A percentile compares a stretch with the other conserved stretches of the same genome.
phyloP scores from a whole-genome alignment of 2,329 filamentous ascomycete species.

The Sphaerulina vaccinii region DNA sequence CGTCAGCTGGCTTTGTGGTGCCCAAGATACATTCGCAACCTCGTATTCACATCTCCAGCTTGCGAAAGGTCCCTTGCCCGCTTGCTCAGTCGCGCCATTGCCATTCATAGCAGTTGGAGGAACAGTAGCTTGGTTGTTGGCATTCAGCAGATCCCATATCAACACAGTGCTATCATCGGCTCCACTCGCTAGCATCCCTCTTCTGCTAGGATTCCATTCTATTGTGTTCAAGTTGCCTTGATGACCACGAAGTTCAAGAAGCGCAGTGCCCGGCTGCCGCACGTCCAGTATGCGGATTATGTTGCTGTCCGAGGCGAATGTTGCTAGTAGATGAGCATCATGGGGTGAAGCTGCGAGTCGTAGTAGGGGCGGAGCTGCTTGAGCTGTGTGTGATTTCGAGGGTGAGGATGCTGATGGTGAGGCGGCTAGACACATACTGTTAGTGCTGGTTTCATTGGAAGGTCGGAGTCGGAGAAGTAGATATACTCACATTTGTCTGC shows the following conservation, averaged over 20 bases:
- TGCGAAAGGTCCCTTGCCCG: conserved; percentile 65
- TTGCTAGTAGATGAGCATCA: conserved; percentile 93
- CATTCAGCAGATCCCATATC: conserved; percentile 87
- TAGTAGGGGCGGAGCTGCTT: conserved; percentile 64
- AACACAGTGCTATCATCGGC: conserved; percentile 89
- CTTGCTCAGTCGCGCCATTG: conserved; percentile 30
- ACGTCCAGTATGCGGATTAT: conserved; percentile 94
- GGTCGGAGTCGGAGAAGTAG: background rate
- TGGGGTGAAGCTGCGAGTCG: conserved; percentile 88
- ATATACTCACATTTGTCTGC: conserved; percentile 50
- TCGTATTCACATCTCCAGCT: conserved; percentile 87
- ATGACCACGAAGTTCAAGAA: conserved; percentile 90
- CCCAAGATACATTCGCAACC: conserved; percentile 81
- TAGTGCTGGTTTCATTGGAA: background rate
- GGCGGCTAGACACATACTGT: conserved; percentile 28
- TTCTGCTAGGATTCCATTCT: conserved; percentile 87
- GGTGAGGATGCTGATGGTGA: conserved; percentile 62
- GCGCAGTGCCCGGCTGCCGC: conserved; percentile 88
- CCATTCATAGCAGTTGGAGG: conserved; percentile 33
- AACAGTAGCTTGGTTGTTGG: conserved; percentile 44
- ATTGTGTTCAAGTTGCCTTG: conserved; percentile 83
- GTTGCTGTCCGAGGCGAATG: conserved; percentile 90
- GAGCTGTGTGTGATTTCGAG: conserved; percentile 72
- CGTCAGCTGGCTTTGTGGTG: conserved; percentile 66
- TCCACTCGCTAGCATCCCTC: conserved; percentile 86